Percentiles rank a stretch among this genome's conserved stretches.
These are phyloP conservation scores for Neovahlkampfia damariscottae DNA, from an alignment of 78 protist species.

Conservation along the genomic window DNA sequence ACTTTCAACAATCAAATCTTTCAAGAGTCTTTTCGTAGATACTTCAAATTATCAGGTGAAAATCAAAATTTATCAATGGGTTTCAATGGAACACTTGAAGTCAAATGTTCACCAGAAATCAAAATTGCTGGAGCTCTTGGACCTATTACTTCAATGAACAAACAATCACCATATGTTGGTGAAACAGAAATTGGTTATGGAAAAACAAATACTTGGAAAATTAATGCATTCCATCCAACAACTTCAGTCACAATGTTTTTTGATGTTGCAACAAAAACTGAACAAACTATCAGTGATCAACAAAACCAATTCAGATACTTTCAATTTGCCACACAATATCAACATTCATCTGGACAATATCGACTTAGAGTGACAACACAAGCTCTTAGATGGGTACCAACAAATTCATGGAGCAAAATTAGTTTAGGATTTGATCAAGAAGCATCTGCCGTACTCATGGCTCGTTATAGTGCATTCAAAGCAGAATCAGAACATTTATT, in stretches of 20 bases:
- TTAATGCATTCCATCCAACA: conserved; percentile 36
- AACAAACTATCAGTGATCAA: conserved; percentile 10
- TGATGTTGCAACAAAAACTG: conserved; percentile 46
- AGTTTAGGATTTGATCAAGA: conserved; percentile 80
- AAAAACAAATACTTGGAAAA: conserved; percentile 80
- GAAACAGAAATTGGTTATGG: conserved; percentile 79
- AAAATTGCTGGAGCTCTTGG: conserved; percentile 87
- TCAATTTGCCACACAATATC: conserved; percentile 77
- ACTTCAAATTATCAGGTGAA: not conserved
- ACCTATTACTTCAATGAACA: conserved; percentile 20
- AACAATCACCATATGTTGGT: conserved; percentile 11
- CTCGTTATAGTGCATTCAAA: conserved; percentile 81
- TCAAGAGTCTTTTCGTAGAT: conserved; percentile 45
- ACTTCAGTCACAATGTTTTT: conserved; percentile 74
- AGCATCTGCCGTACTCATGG: conserved; percentile 91
- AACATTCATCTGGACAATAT: conserved; percentile 49
- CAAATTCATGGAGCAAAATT: conserved; percentile 4
- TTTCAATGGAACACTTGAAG: conserved; percentile 58
- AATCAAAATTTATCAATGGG: conserved; percentile 36
- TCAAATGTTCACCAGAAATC: conserved; percentile 37
- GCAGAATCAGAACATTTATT: conserved; percentile 68
- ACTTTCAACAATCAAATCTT: conserved; percentile 61
- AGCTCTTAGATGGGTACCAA: conserved; percentile 2
- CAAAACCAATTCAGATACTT: conserved; percentile 33
- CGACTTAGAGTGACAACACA: conserved; percentile 90